Evolutionary conservation across 257 asterid species (phyloP).

Genomic region (Solanum gandarillasii): DNA sequence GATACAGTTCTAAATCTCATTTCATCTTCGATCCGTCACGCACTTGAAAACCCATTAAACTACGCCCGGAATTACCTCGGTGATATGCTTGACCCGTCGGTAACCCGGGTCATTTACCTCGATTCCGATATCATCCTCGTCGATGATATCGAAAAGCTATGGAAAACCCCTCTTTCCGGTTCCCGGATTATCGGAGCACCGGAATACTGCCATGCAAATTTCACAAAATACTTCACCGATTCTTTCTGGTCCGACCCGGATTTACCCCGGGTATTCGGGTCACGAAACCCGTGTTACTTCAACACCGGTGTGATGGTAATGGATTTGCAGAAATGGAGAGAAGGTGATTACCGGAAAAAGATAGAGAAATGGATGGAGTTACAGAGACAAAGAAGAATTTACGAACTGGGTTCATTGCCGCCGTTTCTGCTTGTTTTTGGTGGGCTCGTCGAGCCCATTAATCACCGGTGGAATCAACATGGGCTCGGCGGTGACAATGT

Average conservation of each 20-base stretch:
- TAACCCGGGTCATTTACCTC: slow-evolving; percentile 56
- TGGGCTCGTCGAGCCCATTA: slow-evolving; percentile 57
- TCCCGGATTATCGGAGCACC: slow-evolving; percentile 51
- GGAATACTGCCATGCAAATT: slow-evolving; percentile 67
- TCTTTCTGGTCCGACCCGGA: slow-evolving; percentile 62
- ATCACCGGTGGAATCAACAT: slow-evolving; percentile 76
- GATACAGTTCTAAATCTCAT: slow-evolving; percentile 51
- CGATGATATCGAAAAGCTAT: slow-evolving; percentile 49
- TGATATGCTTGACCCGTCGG: slow-evolving; percentile 51
- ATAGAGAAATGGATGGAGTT: slow-evolving; percentile 76
- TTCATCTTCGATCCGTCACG: slow-evolving; percentile 54
- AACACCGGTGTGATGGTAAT: slow-evolving; percentile 82
- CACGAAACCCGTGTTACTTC: slow-evolving; percentile 52
- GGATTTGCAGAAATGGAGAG: slow-evolving; percentile 59
- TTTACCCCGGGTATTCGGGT: slow-evolving; percentile 26
- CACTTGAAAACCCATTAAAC: slow-evolving; percentile 64
- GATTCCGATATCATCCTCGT: slow-evolving; percentile 60
- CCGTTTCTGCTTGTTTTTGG: slow-evolving; percentile 57
- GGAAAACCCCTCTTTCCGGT: slow-evolving; percentile 24
- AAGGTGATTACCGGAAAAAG: slow-evolving; percentile 36
- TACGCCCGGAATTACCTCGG: slow-evolving; percentile 75
- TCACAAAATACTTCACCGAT: slow-evolving; percentile 52
- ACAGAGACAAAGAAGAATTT: slow-evolving; percentile 45
- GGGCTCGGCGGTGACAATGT: slow-evolving; percentile 84
- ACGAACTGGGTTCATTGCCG: slow-evolving; percentile 71